Percentiles rank a stretch among this genome's conserved stretches.
These are phyloP conservation scores for Quercus ilex DNA, from an alignment of 306 rosid species.

Conservation along the genomic window DNA sequence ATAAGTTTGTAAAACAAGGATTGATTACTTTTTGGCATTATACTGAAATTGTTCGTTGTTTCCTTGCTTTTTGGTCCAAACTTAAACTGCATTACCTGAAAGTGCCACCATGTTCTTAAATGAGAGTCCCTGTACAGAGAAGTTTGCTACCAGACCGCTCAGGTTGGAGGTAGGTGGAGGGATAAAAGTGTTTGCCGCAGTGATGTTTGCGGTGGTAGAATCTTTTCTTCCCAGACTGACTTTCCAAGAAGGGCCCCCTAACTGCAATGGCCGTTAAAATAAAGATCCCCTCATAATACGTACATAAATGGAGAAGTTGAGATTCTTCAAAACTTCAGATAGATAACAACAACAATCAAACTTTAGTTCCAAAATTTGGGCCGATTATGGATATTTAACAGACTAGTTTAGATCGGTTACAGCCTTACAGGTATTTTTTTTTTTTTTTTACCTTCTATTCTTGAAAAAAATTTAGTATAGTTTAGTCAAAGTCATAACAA, in stretches of 20 bases:
- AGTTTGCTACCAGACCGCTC: conserved; percentile 28
- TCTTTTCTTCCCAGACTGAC: conserved; percentile 62
- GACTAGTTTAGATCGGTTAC: no score
- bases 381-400: no score
- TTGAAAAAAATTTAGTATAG: no score
- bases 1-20: not conserved
- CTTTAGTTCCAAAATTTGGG: no score
- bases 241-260: conserved; percentile 64
- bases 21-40: not conserved
- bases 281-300: not conserved
- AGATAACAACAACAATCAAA: no score
- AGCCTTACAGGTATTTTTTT: no score
- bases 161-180: conserved; percentile 32
- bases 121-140: conserved; percentile 45
- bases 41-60: not conserved
- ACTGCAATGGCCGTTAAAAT: conserved; percentile 27
- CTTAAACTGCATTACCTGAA: conserved; percentile 35
- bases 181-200: conserved; percentile 39
- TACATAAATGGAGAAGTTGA: no score
- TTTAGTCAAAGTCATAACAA: not conserved
- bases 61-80: not conserved
- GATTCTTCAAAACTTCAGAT: no score
- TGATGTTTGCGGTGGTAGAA: conserved; percentile 48
- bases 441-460: no score
- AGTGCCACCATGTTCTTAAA: conserved; percentile 52